Evolutionary conservation across 305 asterid species (phyloP).

Genomic region (Rubia balearica): DNA sequence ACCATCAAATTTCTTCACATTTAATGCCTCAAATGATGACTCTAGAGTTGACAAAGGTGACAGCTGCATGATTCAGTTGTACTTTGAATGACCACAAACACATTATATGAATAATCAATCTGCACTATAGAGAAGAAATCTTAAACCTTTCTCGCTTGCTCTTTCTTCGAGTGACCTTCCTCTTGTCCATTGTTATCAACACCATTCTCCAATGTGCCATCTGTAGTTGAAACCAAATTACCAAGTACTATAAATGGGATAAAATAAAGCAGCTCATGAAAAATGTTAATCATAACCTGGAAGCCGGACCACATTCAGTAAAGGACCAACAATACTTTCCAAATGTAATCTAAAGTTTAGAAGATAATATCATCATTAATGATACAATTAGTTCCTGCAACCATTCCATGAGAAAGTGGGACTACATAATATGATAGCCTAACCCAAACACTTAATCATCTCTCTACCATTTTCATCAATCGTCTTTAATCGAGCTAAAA

Average conservation of each 20-base stretch:
- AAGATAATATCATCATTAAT: conserved; percentile 2
- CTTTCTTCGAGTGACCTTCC: conserved; percentile 45
- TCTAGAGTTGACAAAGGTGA: conserved; percentile 89
- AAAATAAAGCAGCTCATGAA: conserved; percentile 2
- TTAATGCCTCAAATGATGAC: conserved; percentile 74
- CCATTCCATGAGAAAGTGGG: not conserved
- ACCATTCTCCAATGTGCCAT: conserved; percentile 40
- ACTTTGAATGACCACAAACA: conserved; percentile 16
- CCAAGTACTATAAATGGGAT: conserved; percentile 4
- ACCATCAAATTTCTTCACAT: conserved; percentile 66
- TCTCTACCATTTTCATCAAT: not conserved
- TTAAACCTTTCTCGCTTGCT: conserved; percentile 65
- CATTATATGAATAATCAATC: not conserved
- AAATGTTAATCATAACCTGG: not conserved
- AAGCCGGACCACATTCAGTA: not conserved
- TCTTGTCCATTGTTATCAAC: conserved; percentile 34
- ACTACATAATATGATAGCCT: not conserved
- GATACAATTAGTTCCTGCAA: not conserved
- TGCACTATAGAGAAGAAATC: conserved; percentile 13
- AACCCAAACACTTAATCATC: not conserved
- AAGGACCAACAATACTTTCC: not conserved
- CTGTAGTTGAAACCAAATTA: conserved; percentile 28
- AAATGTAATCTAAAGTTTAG: not conserved
- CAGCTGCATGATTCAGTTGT: conserved; percentile 46
- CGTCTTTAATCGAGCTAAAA: not conserved